Conservation (phyloP, 2,329 filamentous ascomycete species). For the Sclerotinia minor region DNA sequence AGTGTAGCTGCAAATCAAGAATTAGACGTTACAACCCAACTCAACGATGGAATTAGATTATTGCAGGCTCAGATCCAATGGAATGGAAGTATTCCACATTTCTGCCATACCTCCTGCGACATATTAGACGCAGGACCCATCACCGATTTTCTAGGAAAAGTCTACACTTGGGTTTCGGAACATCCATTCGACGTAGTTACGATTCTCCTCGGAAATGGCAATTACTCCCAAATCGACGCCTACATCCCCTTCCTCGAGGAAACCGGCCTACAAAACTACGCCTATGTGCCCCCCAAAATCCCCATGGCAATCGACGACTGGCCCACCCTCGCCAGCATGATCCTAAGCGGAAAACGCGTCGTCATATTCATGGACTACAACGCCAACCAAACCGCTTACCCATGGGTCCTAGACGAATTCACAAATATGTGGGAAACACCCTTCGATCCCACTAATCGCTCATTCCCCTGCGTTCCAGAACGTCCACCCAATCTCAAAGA, state of each 20-base stretch:
- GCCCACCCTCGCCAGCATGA: conserved; percentile 80
- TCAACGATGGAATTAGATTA: conserved; percentile 73
- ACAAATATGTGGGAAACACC: conserved; percentile 88
- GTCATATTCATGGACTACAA: conserved; percentile 84
- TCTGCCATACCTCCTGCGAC: conserved; percentile 84
- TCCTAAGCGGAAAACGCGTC: conserved; percentile 67
- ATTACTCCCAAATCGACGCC: conserved; percentile 62
- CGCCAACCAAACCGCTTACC: conserved; percentile 71
- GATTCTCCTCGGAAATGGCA: conserved; percentile 80
- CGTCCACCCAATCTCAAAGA: conserved; percentile 67
- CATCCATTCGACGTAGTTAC: conserved; percentile 89
- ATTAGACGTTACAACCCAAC: conserved; percentile 65
- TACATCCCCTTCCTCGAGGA: conserved; percentile 69
- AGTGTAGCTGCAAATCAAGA: conserved; percentile 77
- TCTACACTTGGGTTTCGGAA: conserved; percentile 68
- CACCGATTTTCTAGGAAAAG: conserved; percentile 67
- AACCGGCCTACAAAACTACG: conserved; percentile 70
- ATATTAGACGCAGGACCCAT: conserved; percentile 80
- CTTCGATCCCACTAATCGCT: conserved; percentile 57
- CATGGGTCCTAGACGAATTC: conserved; percentile 87
- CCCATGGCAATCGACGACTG: conserved; percentile 75
- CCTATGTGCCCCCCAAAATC: conserved; percentile 69
- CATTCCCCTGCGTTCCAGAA: conserved; percentile 77
- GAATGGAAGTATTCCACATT: conserved; percentile 63
- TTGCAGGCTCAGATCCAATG: conserved; percentile 65